A percentile compares a stretch with the other conserved stretches of the same genome.
These are phyloP conservation scores for Microbotryum scabiosae DNA, from an alignment of 1,284 basidiomycete genomes.

Conservation along the genomic window DNA sequence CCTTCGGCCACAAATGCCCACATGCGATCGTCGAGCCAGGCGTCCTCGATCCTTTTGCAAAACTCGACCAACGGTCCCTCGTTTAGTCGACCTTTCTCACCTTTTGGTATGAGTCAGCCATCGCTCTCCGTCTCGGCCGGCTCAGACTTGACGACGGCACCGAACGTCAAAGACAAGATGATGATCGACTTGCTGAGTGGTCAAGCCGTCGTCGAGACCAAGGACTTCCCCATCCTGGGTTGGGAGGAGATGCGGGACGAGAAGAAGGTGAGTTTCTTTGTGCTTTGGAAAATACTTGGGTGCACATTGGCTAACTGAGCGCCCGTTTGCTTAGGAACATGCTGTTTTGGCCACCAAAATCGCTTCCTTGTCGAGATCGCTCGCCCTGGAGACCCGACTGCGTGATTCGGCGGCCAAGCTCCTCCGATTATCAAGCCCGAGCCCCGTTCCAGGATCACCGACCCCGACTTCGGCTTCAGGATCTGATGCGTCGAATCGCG, in stretches of 20 bases:
- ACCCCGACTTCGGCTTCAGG: not conserved
- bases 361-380: conserved; percentile 16
- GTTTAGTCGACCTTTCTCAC: too few species aligned
- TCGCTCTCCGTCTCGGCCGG: too few species aligned
- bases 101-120: too few species aligned
- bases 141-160: too few species aligned
- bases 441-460: not conserved
- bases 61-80: too few species aligned
- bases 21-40: too few species aligned
- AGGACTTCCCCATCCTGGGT: conserved; percentile 16
- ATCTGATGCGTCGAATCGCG: not conserved
- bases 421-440: conserved; percentile 18
- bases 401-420: conserved; percentile 29
- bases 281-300: not conserved
- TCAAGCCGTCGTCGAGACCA: conserved; percentile 27
- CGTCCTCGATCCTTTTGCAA: too few species aligned
- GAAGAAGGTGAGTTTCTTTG: conserved; percentile 20
- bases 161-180: conserved; percentile 11
- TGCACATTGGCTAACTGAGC: not conserved
- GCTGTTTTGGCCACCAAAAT: conserved; percentile 15
- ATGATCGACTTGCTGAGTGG: conserved; percentile 28
- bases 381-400: conserved; percentile 29
- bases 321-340: conserved; percentile 10
- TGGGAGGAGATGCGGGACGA: conserved; percentile 27
- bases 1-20: too few species aligned